Conservation (phyloP, 2,329 filamentous ascomycete species). For the Scedosporium minutisporum region DNA sequence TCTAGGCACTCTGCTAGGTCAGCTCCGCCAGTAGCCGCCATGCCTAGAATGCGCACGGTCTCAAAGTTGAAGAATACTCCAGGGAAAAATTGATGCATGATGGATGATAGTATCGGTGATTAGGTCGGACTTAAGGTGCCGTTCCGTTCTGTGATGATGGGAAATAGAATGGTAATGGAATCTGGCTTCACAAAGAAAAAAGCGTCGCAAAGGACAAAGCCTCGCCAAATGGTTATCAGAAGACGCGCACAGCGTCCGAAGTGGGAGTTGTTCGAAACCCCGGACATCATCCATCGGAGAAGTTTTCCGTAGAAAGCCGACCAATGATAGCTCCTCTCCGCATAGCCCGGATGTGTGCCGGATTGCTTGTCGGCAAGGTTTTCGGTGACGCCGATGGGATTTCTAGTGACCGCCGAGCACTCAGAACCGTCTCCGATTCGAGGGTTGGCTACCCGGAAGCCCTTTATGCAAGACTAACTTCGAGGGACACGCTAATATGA, state of each 20-base stretch:
- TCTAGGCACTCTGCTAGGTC: conserved; percentile 7
- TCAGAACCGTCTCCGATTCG: background rate
- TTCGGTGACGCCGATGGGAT: background rate
- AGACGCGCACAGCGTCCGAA: background rate
- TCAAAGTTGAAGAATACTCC: conserved; percentile 9
- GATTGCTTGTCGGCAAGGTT: background rate
- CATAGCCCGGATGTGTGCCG: background rate
- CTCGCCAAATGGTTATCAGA: background rate
- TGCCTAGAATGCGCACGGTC: conserved; percentile 7
- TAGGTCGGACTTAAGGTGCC: background rate
- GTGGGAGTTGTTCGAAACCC: background rate
- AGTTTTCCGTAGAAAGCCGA: background rate
- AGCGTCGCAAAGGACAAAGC: background rate
- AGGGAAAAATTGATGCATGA: conserved; percentile 21
- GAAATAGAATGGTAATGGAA: background rate
- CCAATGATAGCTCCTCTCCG: background rate
- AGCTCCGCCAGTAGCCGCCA: conserved; percentile 3
- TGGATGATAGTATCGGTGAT: conserved; percentile 4
- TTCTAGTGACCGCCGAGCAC: background rate
- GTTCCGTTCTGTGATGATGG: background rate
- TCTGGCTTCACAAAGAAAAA: background rate
- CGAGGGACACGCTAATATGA: background rate
- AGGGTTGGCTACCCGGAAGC: background rate
- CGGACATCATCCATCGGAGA: background rate
- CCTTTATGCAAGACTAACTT: background rate